Evolutionary conservation across 495 filamentous ascomycete species (phyloP), one percentile per base, ranked within the genome.

Genomic region (Daldinia vernicosa): DNA sequence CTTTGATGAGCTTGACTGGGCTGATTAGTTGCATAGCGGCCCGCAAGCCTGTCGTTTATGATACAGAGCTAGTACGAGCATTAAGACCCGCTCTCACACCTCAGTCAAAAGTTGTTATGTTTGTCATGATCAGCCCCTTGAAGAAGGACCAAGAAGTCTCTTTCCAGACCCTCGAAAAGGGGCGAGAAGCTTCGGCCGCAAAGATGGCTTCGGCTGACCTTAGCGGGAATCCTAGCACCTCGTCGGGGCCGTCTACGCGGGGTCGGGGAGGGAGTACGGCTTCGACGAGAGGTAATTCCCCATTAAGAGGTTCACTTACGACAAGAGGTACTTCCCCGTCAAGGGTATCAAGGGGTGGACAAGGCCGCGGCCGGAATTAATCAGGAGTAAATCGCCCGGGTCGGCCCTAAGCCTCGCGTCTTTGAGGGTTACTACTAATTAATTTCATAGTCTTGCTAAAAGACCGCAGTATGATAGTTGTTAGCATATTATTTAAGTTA

Each of bases 71-170:
- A 50, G 97, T 94, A 6, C 94, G 96, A 63, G 88, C 97, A 27
- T 86, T 99, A 26, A 93, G 97, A 87, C 94, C 93, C 66, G 95
- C 92, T 2, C 87, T 99, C 1, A 91, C 93, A n/a, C 93, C 92
- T 8, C 97, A 95, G 79, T 92, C 90, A 43, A 97, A 97, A 81
- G 97, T 95, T 8, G 89, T 99, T 63, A 97, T 98, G 95, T 96
- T 98, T 72, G 92, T 97, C 76, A 98, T 97, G 91, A 89, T 96
- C 66, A 93, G 90, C 74, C 94, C 95, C 27, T 81, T 98, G 35
- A 89, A 93, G 82, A 90, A 88, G 2, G 93, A 98, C 83, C 79
- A 95, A 30, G 86, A 8, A 0, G 51, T 54, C 15, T 39, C 74
- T 3, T 12, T 72, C 8, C 62, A 66, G 19, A 74, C 71, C 15